Conservation (phyloP, 2,329 filamentous ascomycete species). For the Fusarium devonianum region DNA sequence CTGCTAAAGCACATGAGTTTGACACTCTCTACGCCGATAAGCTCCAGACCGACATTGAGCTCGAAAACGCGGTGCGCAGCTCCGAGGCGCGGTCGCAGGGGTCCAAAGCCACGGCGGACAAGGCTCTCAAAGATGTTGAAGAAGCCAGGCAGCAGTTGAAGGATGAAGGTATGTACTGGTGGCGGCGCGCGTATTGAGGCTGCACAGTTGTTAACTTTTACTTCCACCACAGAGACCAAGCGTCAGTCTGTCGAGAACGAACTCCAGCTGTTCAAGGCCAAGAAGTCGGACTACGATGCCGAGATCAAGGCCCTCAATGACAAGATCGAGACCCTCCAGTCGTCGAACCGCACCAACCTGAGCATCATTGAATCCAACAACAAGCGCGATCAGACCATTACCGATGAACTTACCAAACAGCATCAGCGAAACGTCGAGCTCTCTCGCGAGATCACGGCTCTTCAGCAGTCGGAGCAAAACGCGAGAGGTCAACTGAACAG, state of each 20-base stretch:
- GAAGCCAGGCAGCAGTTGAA: conserved; percentile 82
- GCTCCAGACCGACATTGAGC: conserved; percentile 86
- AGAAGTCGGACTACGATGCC: conserved; percentile 74
- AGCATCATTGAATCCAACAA: conserved; percentile 90
- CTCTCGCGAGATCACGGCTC: conserved; percentile 78
- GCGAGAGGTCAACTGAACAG: conserved; percentile 81
- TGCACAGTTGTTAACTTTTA: conserved; percentile 19
- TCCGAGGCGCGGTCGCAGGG: conserved; percentile 83
- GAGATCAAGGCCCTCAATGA: conserved; percentile 79
- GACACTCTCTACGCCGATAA: conserved; percentile 87
- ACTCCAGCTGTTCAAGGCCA: conserved; percentile 78
- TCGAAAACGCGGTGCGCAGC: conserved; percentile 86
- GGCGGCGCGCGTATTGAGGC: conserved; percentile 4
- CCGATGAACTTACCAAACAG: conserved; percentile 85
- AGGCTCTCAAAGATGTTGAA: conserved; percentile 82
- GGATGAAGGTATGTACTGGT: conserved; percentile 71
- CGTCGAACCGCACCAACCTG: conserved; percentile 89
- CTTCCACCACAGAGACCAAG: conserved; percentile 68
- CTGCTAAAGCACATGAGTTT: conserved; percentile 80
- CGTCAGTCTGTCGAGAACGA: conserved; percentile 82
- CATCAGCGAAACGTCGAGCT: conserved; percentile 88
- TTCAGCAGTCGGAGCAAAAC: conserved; percentile 85
- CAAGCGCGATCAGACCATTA: conserved; percentile 82
- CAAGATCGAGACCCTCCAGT: conserved; percentile 85
- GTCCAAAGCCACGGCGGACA: conserved; percentile 82